Base-by-base conservation (phyloP, 2,329 filamentous ascomycete species). In the Penicillium sp. region DNA sequence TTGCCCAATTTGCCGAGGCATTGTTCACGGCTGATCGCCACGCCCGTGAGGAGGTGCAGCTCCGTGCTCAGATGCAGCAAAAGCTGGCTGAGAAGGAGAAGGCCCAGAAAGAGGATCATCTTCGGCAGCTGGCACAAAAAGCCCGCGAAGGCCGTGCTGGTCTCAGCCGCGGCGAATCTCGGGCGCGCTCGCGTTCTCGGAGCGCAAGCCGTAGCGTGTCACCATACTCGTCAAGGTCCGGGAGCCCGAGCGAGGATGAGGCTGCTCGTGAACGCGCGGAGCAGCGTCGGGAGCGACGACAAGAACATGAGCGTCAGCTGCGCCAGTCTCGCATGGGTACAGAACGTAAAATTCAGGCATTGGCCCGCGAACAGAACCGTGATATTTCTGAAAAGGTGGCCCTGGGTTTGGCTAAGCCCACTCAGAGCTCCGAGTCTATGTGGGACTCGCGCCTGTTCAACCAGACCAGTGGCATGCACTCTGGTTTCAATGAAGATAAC, bases 301-400 rank as follows among this genome's bases (percentile, higher is more conserved):
- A 85, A 53, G 92, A 96, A 53, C 88, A 91, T 53, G 90, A 97
- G 74, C 84, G 93, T 51, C 91, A 97, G 73, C 77, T 96, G 45
- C 86, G 93, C 29, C 92, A 97, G 76, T 94, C 90, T 47, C 87
- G 91, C 47, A 99, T 99, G 94, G 94, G 94, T 34, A 86, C 90
- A 0, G 94, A 99, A 76, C 85, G 93, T 51, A 85, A 90, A 42
- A 85, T 96, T 49, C 91, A 97, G 71, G 87, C 95, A 75, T 88
- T 97, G 81, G 93, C 93, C 0, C 85, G 92, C 23, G 93, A 97
- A 72, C 93, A 97, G 70, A 92, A 95, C 70, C 89, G 94, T 62
- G 94, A 99, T 71, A 96, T 99, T 45, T 94, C 89, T 1, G 94
- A 99, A 70, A 97, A 96, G 78, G 89, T 99, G 31, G 94, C 94